phyloP scores from a whole-genome alignment of 192 early-diverging fungal species.

The Dispira parvispora region DNA sequence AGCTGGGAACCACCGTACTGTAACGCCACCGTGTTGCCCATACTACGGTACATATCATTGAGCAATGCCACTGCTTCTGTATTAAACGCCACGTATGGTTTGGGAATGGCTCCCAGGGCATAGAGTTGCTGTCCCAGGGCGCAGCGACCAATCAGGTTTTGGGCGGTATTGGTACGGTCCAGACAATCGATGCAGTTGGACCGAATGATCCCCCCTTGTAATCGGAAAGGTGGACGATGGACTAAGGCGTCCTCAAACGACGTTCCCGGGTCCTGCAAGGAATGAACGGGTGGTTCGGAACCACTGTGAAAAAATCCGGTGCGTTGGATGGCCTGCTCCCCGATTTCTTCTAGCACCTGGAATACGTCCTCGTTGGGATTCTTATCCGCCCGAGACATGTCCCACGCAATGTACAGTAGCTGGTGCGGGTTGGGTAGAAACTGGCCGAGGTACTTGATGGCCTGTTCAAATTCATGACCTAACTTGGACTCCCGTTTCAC shows the following conservation, averaged over 20 bases:
- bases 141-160: conserved; percentile 87
- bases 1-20: conserved; percentile 95
- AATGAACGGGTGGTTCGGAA: conserved; percentile 30
- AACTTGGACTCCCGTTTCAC: conserved; percentile 71
- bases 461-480: conserved; percentile 66
- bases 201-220: conserved; percentile 74
- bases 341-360: conserved; percentile 70
- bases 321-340: conserved; percentile 61
- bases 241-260: conserved; percentile 10
- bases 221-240: conserved; percentile 17
- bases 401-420: conserved; percentile 87
- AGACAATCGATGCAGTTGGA: conserved; percentile 98
- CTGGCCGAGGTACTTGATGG: conserved; percentile 77
- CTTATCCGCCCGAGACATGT: conserved; percentile 95
- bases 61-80: conserved; percentile 84
- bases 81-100: conserved; percentile 73
- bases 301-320: conserved; percentile 93
- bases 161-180: conserved; percentile 95
- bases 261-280: not conserved
- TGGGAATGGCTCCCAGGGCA: conserved; percentile 66
- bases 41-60: conserved; percentile 94
- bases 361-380: conserved; percentile 81
- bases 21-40: conserved; percentile 90
- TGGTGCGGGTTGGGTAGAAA: conserved; percentile 62
- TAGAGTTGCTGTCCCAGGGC: conserved; percentile 84